phyloP scores from a whole-genome alignment of 2,329 filamentous ascomycete genomes.

The Pseudogymnoascus sp. region DNA sequence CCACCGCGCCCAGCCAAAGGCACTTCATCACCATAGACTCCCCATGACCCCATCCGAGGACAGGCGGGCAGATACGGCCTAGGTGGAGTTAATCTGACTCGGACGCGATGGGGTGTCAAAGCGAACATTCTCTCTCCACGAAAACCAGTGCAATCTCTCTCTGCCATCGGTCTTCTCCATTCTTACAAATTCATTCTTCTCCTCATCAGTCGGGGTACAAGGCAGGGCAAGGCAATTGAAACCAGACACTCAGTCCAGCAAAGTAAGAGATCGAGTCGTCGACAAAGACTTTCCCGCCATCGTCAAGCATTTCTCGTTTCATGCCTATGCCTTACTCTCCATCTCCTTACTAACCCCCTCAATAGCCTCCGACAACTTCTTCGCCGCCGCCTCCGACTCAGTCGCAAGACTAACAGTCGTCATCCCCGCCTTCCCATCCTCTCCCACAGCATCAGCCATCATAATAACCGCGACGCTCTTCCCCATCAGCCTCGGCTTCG shows the following conservation, averaged over 20 bases:
- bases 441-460: constrained; percentile 47
- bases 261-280: background rate
- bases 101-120: background rate
- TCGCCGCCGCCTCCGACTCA: constrained; percentile 43
- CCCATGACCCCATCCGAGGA: background rate
- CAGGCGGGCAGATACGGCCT: background rate
- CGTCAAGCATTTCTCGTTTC: background rate
- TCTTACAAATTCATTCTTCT: background rate
- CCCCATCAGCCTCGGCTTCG: constrained; percentile 51
- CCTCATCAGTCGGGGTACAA: background rate
- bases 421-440: constrained; percentile 59
- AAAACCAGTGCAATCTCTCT: background rate
- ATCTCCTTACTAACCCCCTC: constrained; percentile 25
- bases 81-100: background rate
- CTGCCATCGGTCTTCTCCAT: background rate
- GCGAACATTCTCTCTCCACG: background rate
- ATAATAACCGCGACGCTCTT: constrained; percentile 54
- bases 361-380: constrained; percentile 36
- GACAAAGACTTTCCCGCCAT: background rate
- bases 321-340: background rate
- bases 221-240: background rate
- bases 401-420: constrained; percentile 47
- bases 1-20: background rate
- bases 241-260: background rate
- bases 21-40: background rate